Base-by-base conservation (phyloP, 2,329 filamentous ascomycete species). In the Diaporthe destruens region DNA sequence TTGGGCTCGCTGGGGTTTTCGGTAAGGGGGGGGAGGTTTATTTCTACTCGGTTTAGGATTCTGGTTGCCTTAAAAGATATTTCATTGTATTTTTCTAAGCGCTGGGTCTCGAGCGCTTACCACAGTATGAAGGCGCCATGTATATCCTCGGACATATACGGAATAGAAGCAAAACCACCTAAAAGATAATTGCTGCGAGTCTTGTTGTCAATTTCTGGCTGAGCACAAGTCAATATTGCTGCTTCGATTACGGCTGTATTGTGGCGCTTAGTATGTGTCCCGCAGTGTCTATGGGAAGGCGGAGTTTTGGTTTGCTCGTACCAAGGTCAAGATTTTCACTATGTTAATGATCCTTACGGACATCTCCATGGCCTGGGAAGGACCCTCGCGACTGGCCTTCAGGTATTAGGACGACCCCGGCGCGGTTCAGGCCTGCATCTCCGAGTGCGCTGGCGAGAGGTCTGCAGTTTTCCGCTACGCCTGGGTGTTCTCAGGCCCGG, bases 391-490 rank as follows among this genome's bases (percentile, higher is more conserved):
- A 74, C 69, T 86, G 51, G 84, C 84, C 3, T 87, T 87, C 76
- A 77, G 80, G 7, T 85, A 84, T 76, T 87, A 84, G 85, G 75
- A 76, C 4, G 72, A 84, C 29, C 85, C 85, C 0, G 84, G 84
- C 0, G 80, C 82, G 0, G 82, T 85, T 80, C 84, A 84, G 72
- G 80, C 80, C 54, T 85, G 85, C 59, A 77, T 86, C 0, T 76
- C 77, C 1, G 74, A 75, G 0, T 85, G 85, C 2, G 74, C 79
- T 0, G 75, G 82, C 1, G 84, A 85, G 1, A 80, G 81, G 2
- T 85, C 85, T 71, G 80, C 84, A 2, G 82, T 82, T 0, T 84
- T 86, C 72, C 81, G 80, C 77, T 84, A 84, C 34, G 84, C 85
- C 49, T 83, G 87, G 51, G 83, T 86, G 74, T 72, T 61, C 55